Evolutionary conservation across 495 filamentous ascomycete genomes (phyloP).

Genomic region (Xylaria bambusicola): DNA sequence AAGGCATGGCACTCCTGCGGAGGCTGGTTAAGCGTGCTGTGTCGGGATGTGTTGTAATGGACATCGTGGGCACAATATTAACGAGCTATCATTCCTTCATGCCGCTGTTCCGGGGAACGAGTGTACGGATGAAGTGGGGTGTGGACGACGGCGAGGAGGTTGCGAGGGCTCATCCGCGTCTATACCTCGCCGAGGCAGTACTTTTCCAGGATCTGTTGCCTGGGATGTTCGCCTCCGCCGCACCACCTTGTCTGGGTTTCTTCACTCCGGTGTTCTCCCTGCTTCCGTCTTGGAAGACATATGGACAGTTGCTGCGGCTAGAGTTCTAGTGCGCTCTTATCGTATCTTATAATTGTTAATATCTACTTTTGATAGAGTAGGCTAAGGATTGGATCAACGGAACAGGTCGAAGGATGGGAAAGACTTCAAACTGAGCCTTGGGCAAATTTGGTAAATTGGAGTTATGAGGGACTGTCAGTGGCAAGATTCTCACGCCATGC

Average conservation of each 20-base stretch:
- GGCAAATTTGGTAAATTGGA: background rate
- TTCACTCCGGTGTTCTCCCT: constrained; percentile 11
- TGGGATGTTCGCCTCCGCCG: background rate
- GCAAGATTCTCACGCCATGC: background rate
- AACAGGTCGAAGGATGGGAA: too few relatives aligned
- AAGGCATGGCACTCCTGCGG: constrained; percentile 14
- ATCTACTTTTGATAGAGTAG: constrained; percentile 4
- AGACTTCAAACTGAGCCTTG: background rate
- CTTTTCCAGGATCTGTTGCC: constrained; percentile 9
- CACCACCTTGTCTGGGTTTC: constrained; percentile 3
- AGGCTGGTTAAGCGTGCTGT: constrained; percentile 18
- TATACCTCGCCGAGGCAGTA: constrained; percentile 11
- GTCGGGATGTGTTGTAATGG: constrained; percentile 21
- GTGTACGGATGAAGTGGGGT: constrained; percentile 6
- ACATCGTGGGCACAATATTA: constrained; percentile 18
- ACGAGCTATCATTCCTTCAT: constrained; percentile 1
- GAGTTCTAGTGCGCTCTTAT: constrained; percentile 12
- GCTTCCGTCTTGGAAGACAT: constrained; percentile 4
- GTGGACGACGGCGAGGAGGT: constrained; percentile 15
- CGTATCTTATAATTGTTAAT: background rate
- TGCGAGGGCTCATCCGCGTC: background rate
- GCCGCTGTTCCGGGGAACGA: constrained; percentile 7
- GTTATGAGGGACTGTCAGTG: background rate
- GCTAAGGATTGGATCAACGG: too few relatives aligned
- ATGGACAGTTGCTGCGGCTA: constrained; percentile 16